Evolutionary conservation across 2,329 filamentous ascomycete genomes (phyloP).

Genomic region (Neonectria neomacrospora): DNA sequence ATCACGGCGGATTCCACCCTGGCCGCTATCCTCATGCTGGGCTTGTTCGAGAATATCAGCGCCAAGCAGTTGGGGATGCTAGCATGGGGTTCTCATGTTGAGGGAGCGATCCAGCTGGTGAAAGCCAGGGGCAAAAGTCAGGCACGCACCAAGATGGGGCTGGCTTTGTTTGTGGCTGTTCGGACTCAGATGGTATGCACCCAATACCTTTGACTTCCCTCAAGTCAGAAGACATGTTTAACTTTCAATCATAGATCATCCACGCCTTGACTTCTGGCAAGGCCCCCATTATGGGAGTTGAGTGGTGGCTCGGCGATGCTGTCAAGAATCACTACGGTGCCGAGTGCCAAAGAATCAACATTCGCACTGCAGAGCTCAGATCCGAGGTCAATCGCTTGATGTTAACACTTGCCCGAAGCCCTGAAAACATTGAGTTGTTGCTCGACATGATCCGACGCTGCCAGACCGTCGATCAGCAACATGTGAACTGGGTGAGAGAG

Average conservation of each 20-base stretch:
- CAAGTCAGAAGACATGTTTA: conserved; percentile 7
- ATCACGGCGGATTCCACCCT: conserved; percentile 67
- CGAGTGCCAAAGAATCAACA: conserved; percentile 62
- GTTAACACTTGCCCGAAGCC: conserved; percentile 56
- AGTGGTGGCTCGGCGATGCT: conserved; percentile 70
- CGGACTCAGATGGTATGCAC: conserved; percentile 67
- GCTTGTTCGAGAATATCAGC: conserved; percentile 70
- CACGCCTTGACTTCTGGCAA: conserved; percentile 66
- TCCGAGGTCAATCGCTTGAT: conserved; percentile 64
- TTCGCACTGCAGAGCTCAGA: conserved; percentile 66
- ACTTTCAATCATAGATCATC: conserved; percentile 58
- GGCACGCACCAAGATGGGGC: conserved; percentile 62
- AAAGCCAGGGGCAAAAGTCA: conserved; percentile 67
- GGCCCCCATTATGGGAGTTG: conserved; percentile 62
- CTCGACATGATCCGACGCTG: conserved; percentile 63
- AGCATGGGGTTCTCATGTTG: conserved; percentile 72
- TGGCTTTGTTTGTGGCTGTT: conserved; percentile 68
- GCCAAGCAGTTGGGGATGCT: conserved; percentile 64
- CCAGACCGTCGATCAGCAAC: conserved; percentile 63
- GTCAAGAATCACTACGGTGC: conserved; percentile 61
- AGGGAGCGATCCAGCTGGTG: conserved; percentile 71
- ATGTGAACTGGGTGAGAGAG: conserved; percentile 61
- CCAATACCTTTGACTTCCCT: background rate
- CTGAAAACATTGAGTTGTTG: conserved; percentile 63
- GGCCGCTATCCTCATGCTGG: conserved; percentile 68